Evolutionary conservation across 1,284 basidiomycete genomes (phyloP), one percentile per base, ranked within the genome.

Genomic region (Leccinum angustisporum): DNA sequence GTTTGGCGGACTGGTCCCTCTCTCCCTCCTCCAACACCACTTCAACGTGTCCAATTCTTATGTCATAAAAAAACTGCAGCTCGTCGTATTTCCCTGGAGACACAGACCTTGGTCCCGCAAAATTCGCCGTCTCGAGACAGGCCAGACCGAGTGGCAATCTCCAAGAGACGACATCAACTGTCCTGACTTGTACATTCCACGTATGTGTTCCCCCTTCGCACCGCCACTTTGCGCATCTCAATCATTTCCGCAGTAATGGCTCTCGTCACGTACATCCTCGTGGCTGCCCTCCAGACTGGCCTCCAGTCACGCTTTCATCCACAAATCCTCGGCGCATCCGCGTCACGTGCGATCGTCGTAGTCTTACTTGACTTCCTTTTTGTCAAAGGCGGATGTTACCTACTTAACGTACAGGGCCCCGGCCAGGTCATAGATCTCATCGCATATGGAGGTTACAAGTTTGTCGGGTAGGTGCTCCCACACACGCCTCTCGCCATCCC

Each of bases 21-120:
- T 90, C 16, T 83, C 87, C 14, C 82, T 89, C 46, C 81, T 98
- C 62, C 98, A 98, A 74, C 91, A 95, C 71, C 92, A 95, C 71
- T 98, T 98, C 78, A 95, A 98, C 74, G 97, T 99, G 14, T 96
- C 94, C 25, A 98, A 98, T 75, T 91, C 88, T 2, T 99, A 99
- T 74, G 97, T 99, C 54, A 87, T 98, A 40, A 85, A 86, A 71
- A 99, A 99, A 75, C 80, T 99, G 4, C 86, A 86, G 16, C 81
- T 99, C 30, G 82, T 99, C n/a, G 80, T 98, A 50, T 98, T 98
- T 70, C 97, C 97, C 0, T 99, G 97, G 97, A 79, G 88, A 50
- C 96, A 99, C 72, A 87, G 84, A 63, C 88, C 92, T 1, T 94
- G 92, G 90, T 83, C 86, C 1, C 82, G 94, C 14, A 84, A 85